Evolutionary conservation across 2,329 filamentous ascomycete genomes (phyloP).

Genomic region (Leptosphaerulina australis): DNA sequence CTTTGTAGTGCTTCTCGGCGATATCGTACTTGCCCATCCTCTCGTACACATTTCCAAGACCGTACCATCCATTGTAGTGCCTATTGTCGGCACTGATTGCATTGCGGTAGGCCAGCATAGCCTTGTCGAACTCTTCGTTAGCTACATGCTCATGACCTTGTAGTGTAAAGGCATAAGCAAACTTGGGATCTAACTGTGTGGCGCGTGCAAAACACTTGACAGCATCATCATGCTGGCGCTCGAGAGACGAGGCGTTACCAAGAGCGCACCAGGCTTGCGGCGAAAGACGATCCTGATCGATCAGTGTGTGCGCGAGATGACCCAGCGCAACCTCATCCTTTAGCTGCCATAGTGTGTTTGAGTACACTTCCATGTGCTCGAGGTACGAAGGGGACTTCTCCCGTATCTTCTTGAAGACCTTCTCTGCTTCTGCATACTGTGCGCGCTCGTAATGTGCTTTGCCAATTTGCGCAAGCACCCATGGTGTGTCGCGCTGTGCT

Average conservation of each 20-base stretch:
- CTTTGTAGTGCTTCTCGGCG: constrained; percentile 88
- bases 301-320: constrained; percentile 86
- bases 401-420: constrained; percentile 79
- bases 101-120: constrained; percentile 81
- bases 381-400: constrained; percentile 79
- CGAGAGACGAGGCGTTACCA: constrained; percentile 92
- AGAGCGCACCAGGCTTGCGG: constrained; percentile 96
- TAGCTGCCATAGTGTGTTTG: constrained; percentile 97
- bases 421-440: constrained; percentile 83
- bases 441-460: constrained; percentile 91
- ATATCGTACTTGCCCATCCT: constrained; percentile 90
- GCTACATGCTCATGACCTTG: constrained; percentile 95
- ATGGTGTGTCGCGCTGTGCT: constrained; percentile 85
- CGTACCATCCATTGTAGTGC: constrained; percentile 99
- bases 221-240: constrained; percentile 92
- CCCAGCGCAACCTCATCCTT: constrained; percentile 91
- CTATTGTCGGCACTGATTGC: constrained; percentile 85
- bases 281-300: constrained; percentile 84
- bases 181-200: constrained; percentile 85
- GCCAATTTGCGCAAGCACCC: constrained; percentile 89
- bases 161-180: constrained; percentile 93
- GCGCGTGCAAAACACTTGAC: constrained; percentile 93
- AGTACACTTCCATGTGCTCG: constrained; percentile 98
- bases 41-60: constrained; percentile 79
- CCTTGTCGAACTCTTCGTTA: constrained; percentile 97